Evolutionary conservation across 441 rosid genomes (phyloP).

Genomic region (Adansonia madagascariensis): DNA sequence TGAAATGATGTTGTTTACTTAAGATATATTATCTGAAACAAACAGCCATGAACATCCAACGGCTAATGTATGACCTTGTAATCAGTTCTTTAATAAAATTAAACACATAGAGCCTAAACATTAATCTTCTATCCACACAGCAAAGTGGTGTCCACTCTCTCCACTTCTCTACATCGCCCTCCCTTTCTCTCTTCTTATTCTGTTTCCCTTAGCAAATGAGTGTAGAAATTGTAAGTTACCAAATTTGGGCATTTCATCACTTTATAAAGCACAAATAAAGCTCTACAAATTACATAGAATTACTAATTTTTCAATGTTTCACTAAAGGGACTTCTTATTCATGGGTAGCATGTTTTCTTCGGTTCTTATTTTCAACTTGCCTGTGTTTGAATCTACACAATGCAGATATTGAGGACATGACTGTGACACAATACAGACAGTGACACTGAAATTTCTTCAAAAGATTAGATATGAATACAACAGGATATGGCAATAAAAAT

Average conservation of each 20-base stretch:
- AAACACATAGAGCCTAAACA: not conserved
- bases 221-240: not conserved
- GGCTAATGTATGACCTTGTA: not conserved
- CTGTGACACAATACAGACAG: not conserved
- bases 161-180: not conserved
- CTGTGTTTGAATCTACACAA: not conserved
- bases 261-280: not conserved
- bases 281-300: not conserved
- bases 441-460: not conserved
- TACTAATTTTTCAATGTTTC: not conserved
- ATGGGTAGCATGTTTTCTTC: not conserved
- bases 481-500: not conserved
- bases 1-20: not conserved
- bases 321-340: not conserved
- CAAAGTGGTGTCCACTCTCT: not conserved
- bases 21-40: not conserved
- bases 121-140: not conserved
- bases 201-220: not conserved
- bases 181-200: not conserved
- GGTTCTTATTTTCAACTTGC: not conserved
- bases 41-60: not conserved
- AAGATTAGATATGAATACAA: not conserved
- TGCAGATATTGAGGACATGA: not conserved
- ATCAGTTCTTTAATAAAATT: not conserved
- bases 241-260: not conserved